Base-by-base conservation (phyloP, 2,329 filamentous ascomycete species). In the Botrytis elliptica region DNA sequence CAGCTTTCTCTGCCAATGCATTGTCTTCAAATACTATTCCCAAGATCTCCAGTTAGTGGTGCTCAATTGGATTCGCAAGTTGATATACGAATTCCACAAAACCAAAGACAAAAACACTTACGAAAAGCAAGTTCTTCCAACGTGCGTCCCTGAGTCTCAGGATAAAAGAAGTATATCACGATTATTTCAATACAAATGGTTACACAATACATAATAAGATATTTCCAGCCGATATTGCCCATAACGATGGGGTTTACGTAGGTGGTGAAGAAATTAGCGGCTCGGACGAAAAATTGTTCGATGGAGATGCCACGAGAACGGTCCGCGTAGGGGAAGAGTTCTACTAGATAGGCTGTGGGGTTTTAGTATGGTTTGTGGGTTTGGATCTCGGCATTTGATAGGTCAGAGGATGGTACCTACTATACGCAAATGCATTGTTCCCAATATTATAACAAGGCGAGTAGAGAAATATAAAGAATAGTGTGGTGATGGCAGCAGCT, bases 341-440 rank as follows among this genome's bases (percentile, higher is more conserved):
- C 88, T 36, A 90, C 82, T 7, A 90, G 83, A 80, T 87, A 89
- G 22, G 87, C 82, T 84, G 71, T 25, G 12, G 64, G 22, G 22
- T n/a, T 44, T 18, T 46, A 8, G 44, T 69, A 60, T 73, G 49
- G 66, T 44, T 36, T 36, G 16, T 14, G 52, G 4, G 22, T 36
- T 22, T 33, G 22, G 20, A 66, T 55, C 33, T 57, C 18, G 10
- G 38, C 9, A 33, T 10, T 25, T 14, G 46, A 49, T 18, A 46
- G 7, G 29, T 10, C 42, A 40, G 14, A 18, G 9, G 0, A 66
- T 38, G 14, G 33, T 14, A 79, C 84, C 81, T 79, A 86, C 85
- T 90, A 80, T 90, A 90, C 0, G 88, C 90, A 72, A 92, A 83
- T 22, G 89, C 88, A 78, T 91, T 91, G 80, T 90, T 90, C n/a